These are phyloP conservation scores for Colletotrichum sp. DNA, from an alignment of 2,329 filamentous ascomycete genomes.

Conservation along the genomic window DNA sequence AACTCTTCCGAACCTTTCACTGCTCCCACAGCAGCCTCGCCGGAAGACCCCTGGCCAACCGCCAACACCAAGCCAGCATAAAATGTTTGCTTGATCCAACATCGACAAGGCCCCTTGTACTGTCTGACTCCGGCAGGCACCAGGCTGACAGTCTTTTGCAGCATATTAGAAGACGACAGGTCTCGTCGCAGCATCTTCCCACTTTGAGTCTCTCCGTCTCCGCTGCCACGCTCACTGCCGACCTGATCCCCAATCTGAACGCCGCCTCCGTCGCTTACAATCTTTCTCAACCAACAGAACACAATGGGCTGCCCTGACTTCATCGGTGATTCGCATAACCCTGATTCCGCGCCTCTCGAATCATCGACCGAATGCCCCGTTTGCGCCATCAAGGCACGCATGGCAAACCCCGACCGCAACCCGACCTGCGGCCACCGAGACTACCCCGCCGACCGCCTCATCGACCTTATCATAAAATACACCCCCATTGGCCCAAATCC, in stretches of 20 bases:
- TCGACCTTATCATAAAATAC: neutral
- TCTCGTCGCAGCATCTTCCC: neutral
- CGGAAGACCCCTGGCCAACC: neutral
- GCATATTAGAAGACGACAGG: neutral
- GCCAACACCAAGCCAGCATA: neutral
- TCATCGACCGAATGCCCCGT: neutral
- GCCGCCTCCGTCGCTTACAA: neutral
- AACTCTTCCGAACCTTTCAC: neutral
- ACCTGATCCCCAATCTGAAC: neutral
- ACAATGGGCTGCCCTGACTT: neutral
- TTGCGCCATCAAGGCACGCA: neutral
- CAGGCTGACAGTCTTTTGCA: neutral
- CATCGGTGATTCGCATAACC: neutral
- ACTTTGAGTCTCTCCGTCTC: neutral
- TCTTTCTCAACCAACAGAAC: neutral
- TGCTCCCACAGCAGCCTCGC: neutral
- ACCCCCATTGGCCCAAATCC: neutral
- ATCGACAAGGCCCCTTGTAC: neutral
- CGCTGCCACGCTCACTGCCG: neutral
- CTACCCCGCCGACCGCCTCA: neutral
- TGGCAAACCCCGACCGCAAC: neutral
- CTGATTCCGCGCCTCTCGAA: neutral
- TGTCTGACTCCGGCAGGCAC: neutral
- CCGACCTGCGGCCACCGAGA: neutral
- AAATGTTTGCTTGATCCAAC: neutral